Conservation (phyloP, 2,329 filamentous ascomycete genomes). For the Calonectria naviculata region DNA sequence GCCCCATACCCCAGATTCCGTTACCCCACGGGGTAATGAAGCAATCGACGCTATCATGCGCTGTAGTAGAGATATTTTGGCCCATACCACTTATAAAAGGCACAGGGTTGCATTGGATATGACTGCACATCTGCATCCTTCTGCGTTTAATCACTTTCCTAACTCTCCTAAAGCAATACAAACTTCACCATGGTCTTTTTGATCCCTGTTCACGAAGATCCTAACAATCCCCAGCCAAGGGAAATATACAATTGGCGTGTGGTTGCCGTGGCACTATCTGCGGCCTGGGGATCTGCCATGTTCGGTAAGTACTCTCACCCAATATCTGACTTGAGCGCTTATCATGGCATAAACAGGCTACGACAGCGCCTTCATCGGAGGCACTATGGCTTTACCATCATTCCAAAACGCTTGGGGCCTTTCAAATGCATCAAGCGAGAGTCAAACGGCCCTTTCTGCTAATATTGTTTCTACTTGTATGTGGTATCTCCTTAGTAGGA, state of each 20-base stretch:
- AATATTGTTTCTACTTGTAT: conserved; percentile 24
- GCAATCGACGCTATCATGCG: too few relatives aligned
- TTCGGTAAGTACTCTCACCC: conserved; percentile 7
- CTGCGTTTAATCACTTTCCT: background rate
- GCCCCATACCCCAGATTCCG: conserved; percentile 14
- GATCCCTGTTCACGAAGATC: conserved; percentile 22
- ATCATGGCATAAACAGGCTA: conserved; percentile 6
- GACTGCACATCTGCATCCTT: background rate
- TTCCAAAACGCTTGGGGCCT: conserved; percentile 19
- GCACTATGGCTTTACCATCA: conserved; percentile 20
- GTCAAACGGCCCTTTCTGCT: conserved; percentile 8
- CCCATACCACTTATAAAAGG: background rate
- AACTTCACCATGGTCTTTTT: conserved; percentile 13
- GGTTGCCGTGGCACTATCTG: conserved; percentile 17
- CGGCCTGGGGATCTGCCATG: conserved; percentile 23
- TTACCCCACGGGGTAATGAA: conserved; percentile 17
- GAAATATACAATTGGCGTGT: conserved; percentile 25
- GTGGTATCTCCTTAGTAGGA: background rate
- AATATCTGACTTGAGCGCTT: background rate
- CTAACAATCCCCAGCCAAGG: conserved; percentile 8
- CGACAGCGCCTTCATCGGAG: conserved; percentile 25
- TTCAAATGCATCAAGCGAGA: background rate
- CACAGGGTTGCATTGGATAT: background rate
- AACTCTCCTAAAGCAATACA: background rate
- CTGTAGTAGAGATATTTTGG: background rate